Conservation (phyloP, 2,329 filamentous ascomycete species). For the Colletotrichum tamarilloi region DNA sequence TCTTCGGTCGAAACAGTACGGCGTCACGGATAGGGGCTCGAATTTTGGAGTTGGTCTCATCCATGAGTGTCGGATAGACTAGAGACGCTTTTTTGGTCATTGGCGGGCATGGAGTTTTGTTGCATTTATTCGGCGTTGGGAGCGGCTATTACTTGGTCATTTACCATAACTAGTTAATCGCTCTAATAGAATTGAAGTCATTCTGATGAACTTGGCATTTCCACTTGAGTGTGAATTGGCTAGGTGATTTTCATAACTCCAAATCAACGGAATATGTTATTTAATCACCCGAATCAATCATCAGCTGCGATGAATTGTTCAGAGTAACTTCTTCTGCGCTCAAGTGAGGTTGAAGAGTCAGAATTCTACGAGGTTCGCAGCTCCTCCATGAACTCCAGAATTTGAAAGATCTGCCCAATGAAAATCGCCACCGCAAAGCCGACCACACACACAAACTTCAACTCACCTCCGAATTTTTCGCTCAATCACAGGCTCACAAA, state of each 20-base stretch:
- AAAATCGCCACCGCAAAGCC: constrained; percentile 26
- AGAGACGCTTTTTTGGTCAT: constrained; percentile 18
- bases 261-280: background rate
- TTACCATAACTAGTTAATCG: background rate
- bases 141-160: background rate
- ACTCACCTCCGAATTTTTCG: constrained; percentile 25
- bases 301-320: background rate
- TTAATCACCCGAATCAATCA: background rate
- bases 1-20: background rate
- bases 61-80: constrained; percentile 12
- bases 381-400: constrained; percentile 34
- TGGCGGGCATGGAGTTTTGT: constrained; percentile 14
- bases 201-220: background rate
- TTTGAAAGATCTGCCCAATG: constrained; percentile 18
- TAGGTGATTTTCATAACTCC: background rate
- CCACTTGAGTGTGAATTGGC: background rate
- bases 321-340: background rate
- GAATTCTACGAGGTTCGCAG: constrained; percentile 26
- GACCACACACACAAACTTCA: constrained; percentile 5
- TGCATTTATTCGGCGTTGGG: constrained; percentile 18
- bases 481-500: constrained; percentile 2
- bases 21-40: constrained; percentile 1
- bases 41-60: constrained; percentile 1
- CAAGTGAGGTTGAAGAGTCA: background rate
- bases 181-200: constrained; percentile 28